These are phyloP conservation scores for Podaxis sp. DNA, from an alignment of 768 basidiomycete genomes.

Conservation along the genomic window DNA sequence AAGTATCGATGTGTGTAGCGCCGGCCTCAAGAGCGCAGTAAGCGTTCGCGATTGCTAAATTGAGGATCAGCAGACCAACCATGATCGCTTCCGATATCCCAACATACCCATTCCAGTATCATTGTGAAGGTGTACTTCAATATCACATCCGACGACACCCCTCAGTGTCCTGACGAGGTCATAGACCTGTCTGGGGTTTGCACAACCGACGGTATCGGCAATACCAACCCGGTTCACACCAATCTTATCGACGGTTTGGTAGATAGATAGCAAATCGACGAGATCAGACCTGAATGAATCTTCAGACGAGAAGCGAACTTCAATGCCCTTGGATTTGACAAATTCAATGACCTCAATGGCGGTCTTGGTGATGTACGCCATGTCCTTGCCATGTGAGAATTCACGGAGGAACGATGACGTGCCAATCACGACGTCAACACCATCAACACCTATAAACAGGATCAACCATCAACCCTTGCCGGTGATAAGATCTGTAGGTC, in stretches of 20 bases:
- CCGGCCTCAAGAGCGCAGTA: conserved; percentile 98
- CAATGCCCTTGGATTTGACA: conserved; percentile 99
- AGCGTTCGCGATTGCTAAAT: conserved; percentile 91
- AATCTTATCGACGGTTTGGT: conserved; percentile 99
- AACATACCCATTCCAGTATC: conserved; percentile 90
- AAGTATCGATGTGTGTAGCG: conserved; percentile 99
- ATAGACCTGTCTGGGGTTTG: conserved; percentile 98
- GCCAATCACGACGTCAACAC: conserved; percentile 98
- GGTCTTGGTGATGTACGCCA: conserved; percentile 98
- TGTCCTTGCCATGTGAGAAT: conserved; percentile 99
- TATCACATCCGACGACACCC: conserved; percentile 96
- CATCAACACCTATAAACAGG: conserved; percentile 79
- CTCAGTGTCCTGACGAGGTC: conserved; percentile 95
- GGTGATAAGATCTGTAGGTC: conserved; percentile 6
- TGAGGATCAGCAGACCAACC: conserved; percentile 12
- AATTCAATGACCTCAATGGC: conserved; percentile 99
- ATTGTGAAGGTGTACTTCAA: conserved; percentile 97
- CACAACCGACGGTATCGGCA: conserved; percentile 98
- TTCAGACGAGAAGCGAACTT: conserved; percentile 99
- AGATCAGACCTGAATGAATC: conserved; percentile 99
- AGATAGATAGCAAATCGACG: conserved; percentile 97
- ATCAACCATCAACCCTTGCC: conserved; percentile 5
- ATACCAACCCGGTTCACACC: conserved; percentile 99
- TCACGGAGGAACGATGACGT: conserved; percentile 99
- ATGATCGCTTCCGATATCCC: neutral